Percentiles rank a stretch among this genome's conserved stretches.
phyloP scores from a whole-genome alignment of 2,329 filamentous ascomycete species.

The Thyridium curvatum region DNA sequence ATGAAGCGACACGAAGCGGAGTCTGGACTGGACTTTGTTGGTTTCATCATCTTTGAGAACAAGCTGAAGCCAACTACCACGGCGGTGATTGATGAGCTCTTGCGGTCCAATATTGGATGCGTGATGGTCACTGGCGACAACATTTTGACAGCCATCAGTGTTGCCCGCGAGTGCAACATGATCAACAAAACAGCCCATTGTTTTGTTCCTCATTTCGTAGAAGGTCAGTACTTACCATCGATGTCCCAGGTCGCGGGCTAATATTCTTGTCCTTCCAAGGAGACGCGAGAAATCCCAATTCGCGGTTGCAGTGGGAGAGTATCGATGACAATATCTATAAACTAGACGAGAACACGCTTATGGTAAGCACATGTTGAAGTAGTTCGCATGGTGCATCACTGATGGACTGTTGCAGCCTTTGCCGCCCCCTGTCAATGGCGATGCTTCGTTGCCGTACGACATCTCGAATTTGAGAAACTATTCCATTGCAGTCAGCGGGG shows the following conservation, averaged over 20 bases:
- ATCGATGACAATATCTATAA: slow-evolving; percentile 79
- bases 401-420: too few species aligned
- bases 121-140: slow-evolving; percentile 99
- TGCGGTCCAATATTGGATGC: slow-evolving; percentile 75
- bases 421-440: slow-evolving; percentile 57
- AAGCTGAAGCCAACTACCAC: slow-evolving; percentile 88
- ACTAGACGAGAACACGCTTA: slow-evolving; percentile 72
- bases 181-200: slow-evolving; percentile 79
- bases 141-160: slow-evolving; percentile 92
- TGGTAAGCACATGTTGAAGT: slow-evolving; percentile 38
- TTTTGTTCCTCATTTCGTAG: slow-evolving; percentile 82
- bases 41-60: slow-evolving; percentile 98
- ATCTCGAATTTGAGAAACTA: slow-evolving; percentile 78
- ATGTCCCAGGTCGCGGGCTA: too few species aligned
- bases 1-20: slow-evolving; percentile 86
- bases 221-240: too few species aligned
- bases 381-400: too few species aligned
- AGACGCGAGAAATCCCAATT: slow-evolving; percentile 65
- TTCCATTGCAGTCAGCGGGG: slow-evolving; percentile 81
- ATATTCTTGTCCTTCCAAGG: too few species aligned
- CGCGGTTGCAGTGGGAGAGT: slow-evolving; percentile 81
- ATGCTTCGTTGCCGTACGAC: slow-evolving; percentile 81
- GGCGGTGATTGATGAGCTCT: slow-evolving; percentile 73
- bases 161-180: slow-evolving; percentile 82
- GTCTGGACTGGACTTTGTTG: slow-evolving; percentile 75